Evolutionary conservation across 805 yeast species (phyloP), one percentile per base, ranked within the genome.

Genomic region (Wickerhamomyces silvicola): DNA sequence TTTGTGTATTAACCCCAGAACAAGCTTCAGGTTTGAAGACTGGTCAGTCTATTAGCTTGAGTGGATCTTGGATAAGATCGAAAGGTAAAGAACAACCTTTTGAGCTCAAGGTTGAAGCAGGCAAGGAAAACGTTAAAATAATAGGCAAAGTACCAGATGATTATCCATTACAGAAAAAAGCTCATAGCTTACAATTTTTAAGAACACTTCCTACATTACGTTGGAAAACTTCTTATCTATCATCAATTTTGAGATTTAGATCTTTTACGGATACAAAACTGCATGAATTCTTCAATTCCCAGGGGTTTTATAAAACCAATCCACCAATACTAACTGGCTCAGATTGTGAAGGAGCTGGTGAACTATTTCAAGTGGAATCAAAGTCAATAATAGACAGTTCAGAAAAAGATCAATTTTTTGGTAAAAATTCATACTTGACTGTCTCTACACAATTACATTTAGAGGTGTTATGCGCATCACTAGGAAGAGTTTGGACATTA

Each of bases 341-440:
- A 1, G 98, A 92, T 54, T 90, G 97, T 53, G 99, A 92, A 60
- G 97, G 98, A 12, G 97, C 95, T 4, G 97, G 97, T 5, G 97
- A 92, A 52, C 72, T 83, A 39, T 92, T 92, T 43, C 61, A 59
- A 28, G 59, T 88, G 9, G 67, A 64, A 27, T 58, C 65, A 2
- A 64, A 47, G 30, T 29, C 46, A 3, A 20, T 42, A 6, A 6
- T 40, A 10, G 39, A 38, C 10, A 28, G 32, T 3, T 41, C 39
- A 14, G 36, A 38, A 4, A 45, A 37, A 22, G 42, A 35, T 12
- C 45, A 50, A 22, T 85, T 83, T 47, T 84, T 82, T 48, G 85
- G 80, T 1, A 71, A 72, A 36, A 65, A 70, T 4, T 71, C 90
- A 0, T 85, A 69, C 43, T 60, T 92, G 35, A 82, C 97, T 0